Conservation (phyloP, 2,329 filamentous ascomycete species). For the Alternaria triticimaculans region DNA sequence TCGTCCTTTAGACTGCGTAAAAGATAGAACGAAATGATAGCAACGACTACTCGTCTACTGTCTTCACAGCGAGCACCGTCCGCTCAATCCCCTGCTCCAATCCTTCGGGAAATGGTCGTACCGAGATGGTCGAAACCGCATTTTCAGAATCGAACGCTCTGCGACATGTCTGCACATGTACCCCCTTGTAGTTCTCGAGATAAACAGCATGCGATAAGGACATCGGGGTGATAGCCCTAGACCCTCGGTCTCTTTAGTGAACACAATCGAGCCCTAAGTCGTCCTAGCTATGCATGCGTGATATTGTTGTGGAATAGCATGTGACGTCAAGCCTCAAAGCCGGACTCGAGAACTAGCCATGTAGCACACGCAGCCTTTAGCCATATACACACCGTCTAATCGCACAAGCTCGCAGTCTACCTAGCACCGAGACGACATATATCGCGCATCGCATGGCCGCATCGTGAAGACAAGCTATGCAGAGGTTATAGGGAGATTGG, state of each 20-base stretch:
- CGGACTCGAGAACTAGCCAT: neutral
- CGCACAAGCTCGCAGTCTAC: neutral
- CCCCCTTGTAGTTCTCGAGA: neutral
- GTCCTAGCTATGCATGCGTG: neutral
- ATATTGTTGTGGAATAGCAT: neutral
- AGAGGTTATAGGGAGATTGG: neutral
- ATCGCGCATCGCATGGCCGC: neutral
- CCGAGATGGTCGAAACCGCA: neutral
- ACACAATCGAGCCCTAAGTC: neutral
- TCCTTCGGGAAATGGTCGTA: neutral
- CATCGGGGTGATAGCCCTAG: neutral
- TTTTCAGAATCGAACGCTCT: neutral
- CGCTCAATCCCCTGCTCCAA: neutral
- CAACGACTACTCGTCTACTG: neutral
- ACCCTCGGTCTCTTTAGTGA: neutral
- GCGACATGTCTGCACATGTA: neutral
- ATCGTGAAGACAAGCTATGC: neutral
- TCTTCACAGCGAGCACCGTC: neutral
- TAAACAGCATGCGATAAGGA: neutral
- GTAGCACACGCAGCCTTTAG: neutral
- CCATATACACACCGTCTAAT: neutral
- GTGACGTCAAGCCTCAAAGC: neutral
- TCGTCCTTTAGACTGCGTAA: neutral
- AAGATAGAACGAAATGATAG: neutral
- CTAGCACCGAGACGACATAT: neutral